Evolutionary conservation across 306 rosid species (phyloP), one percentile per base, ranked within the genome.

Genomic region (Arachis hypogaea): DNA sequence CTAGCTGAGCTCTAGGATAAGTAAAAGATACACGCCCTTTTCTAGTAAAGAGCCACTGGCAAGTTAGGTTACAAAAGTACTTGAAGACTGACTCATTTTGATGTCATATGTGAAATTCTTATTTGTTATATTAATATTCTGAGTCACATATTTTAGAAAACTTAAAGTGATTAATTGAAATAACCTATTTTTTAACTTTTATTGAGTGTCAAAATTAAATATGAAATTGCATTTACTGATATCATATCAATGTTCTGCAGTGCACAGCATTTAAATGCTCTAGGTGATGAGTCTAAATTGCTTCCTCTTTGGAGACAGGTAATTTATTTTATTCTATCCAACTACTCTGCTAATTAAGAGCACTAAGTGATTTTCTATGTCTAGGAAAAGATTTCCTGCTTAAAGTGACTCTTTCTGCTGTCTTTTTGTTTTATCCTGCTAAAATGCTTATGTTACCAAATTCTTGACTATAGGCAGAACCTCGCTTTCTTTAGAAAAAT

Each of bases 221-320:
- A 51, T 66, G 40, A 80, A 63, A 22, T 44, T 64, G 45, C 59
- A 14, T 68, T 54, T 42, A 51, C 57, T 56, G 65, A 58, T 63
- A 52, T 14, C 49, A 22, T 40, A 29, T 7, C 46, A 12, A 9
- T 78, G 77, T 77, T 77, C 47, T 82, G 74, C 95, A 94, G 99
- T 63, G 85, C 86, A 5, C 99, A 94, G 62, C 71, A 88, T 69
- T 56, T 94, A 84, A 85, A 89, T 73, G 91, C 88, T 76, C 75
- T 94, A 59, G 93, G 97, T 41, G 89, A 83, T 58, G 97, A 92
- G 51, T 92, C 99, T 69, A 92, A 84, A 78, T 80, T 87, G 80
- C 89, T 94, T 78, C 99, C 99, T 68, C 96, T 94, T 75, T 94
- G 97, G 99, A 92, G 97, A 88, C 99, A 94, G 91, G 99, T 87